Evolutionary conservation across 2,329 filamentous ascomycete genomes (phyloP), one percentile per base, ranked within the genome.

Genomic region (Cladobotryum protrusum): DNA sequence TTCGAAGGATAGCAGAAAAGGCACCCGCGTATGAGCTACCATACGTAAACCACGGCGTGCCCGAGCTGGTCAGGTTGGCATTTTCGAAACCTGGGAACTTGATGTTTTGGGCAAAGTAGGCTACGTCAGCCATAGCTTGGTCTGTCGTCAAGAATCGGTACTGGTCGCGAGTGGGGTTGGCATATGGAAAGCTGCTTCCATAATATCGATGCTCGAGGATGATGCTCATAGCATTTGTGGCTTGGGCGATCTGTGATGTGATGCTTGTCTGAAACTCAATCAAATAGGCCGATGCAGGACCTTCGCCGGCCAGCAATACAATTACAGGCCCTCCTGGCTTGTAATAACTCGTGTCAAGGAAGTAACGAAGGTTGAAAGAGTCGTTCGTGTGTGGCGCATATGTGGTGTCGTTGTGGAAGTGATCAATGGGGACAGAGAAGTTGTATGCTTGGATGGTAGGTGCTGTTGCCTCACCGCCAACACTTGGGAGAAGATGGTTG

Each of bases 201-300:
- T 95, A 95, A 73, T 95, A 95, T 29, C 89, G 81, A 62, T 95
- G 89, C 70, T 95, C 89, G 2, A 95, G 76, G 43, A 95, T 79
- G 2, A 95, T 86, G 3, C 84, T 88, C 20, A 95, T 69, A 1
- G 89, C 89, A 50, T 82, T 72, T 0, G 86, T 88, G 1, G 85
- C 85, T 57, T 84, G 72, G 3, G 85, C 78, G 15, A 95, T 73
- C 56, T 87, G 77, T 33, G 82, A 75, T 0, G 89, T 74, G 47
- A 95, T 85, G 46, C 89, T 89, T 63, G 92, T 87, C 57, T 90
- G 81, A 9, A 95, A 69, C 61, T 79, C 92, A 0, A 78, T 77
- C 17, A 95, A 70, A 13, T 88, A 32, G 15, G 15, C 47, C 14
- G 24, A 29, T 32, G 47, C 46, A 7, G 49, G 47, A 77, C 32